Percentiles rank a stretch among this genome's conserved stretches.
Evolutionary conservation across 2,329 filamentous ascomycete genomes (phyloP).

Genomic region (Periconia sp.): DNA sequence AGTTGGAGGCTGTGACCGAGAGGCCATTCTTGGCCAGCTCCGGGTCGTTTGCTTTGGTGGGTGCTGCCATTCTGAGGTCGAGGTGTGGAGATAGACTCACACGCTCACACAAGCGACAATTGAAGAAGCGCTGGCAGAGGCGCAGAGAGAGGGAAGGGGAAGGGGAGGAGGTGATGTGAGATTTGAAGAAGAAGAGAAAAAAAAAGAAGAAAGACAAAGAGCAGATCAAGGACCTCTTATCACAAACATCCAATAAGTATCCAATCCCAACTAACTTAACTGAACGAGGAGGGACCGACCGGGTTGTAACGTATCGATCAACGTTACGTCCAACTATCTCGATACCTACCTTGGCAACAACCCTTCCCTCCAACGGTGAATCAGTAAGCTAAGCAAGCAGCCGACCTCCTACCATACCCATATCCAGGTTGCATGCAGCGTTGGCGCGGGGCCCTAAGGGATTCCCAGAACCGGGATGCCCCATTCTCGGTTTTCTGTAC

Average conservation of each 20-base stretch:
- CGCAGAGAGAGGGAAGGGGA: not conserved
- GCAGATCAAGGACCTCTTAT: not conserved
- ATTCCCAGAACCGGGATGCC: not conserved
- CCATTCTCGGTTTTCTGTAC: not conserved
- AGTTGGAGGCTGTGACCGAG: slow-evolving; percentile 26
- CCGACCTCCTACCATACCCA: no score
- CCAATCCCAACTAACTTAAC: no score
- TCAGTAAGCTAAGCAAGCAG: not conserved
- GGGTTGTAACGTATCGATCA: not conserved
- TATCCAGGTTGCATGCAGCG: slow-evolving; percentile 1
- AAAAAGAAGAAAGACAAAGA: not conserved
- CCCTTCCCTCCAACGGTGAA: not conserved
- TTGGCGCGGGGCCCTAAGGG: not conserved
- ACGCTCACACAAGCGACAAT: not conserved
- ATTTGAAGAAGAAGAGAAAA: not conserved
- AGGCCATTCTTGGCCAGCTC: slow-evolving; percentile 34
- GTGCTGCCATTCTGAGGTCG: slow-evolving; percentile 24
- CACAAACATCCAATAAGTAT: not conserved
- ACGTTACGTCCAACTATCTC: not conserved
- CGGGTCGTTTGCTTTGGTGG: slow-evolving; percentile 19
- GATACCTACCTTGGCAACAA: not conserved
- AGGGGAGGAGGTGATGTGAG: not conserved
- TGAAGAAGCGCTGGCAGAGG: not conserved
- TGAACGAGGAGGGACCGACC: no score
- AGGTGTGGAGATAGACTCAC: not conserved